phyloP scores from a whole-genome alignment of 345 rosid species.

The Aethionema arabicum region DNA sequence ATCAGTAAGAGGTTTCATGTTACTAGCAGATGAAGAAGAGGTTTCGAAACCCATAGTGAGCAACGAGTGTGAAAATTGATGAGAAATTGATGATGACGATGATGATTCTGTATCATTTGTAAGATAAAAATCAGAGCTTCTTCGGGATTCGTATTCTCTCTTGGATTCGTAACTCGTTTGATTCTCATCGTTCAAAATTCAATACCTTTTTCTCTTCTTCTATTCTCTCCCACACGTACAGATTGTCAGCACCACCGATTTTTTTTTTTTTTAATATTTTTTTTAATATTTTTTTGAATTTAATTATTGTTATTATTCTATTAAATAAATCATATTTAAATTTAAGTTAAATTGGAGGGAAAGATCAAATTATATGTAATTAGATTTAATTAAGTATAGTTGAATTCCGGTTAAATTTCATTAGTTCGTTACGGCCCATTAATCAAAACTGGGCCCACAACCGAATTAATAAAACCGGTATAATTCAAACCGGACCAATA shows the following conservation, averaged over 20 bases:
- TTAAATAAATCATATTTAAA: no score
- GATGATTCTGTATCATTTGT: constrained; percentile 36
- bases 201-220: constrained; percentile 22
- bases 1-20: constrained; percentile 45
- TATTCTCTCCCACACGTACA: constrained; percentile 38
- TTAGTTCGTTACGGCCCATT: no score
- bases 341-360: no score
- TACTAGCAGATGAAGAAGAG: constrained; percentile 48
- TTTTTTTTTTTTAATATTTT: not conserved
- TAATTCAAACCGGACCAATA: no score
- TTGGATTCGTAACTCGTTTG: constrained; percentile 14
- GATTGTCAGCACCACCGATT: constrained; percentile 30
- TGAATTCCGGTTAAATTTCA: no score
- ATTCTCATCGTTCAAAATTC: not conserved
- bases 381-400: no score
- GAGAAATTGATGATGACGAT: constrained; percentile 19
- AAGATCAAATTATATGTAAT: no score
- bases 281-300: not conserved
- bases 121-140: constrained; percentile 1
- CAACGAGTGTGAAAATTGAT: constrained; percentile 7
- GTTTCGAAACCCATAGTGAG: constrained; percentile 32
- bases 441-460: no score
- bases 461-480: no score
- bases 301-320: no score
- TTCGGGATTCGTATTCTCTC: constrained; percentile 25